A percentile compares a stretch with the other conserved stretches of the same genome.
Conservation (phyloP, 495 filamentous ascomycete species). For the Lichenothelia convexa region DNA sequence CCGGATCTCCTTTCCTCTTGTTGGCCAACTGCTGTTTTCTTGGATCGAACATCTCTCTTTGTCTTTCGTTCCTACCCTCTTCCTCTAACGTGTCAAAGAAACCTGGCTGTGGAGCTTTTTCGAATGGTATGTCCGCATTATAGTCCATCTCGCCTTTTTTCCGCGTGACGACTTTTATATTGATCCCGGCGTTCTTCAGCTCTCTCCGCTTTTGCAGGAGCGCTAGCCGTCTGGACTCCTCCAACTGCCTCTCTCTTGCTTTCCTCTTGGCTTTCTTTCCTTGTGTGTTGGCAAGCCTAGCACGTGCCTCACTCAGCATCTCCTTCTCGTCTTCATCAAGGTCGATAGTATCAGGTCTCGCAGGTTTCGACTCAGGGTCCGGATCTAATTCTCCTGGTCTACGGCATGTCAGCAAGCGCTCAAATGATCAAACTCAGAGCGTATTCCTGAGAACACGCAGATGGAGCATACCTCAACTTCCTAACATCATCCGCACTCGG, state of each 20-base stretch:
- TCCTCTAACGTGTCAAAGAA: slow-evolving; percentile 91
- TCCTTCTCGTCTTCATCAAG: slow-evolving; percentile 98
- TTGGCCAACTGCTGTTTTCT: slow-evolving; percentile 89
- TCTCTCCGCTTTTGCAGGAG: slow-evolving; percentile 88
- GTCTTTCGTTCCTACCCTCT: slow-evolving; percentile 58
- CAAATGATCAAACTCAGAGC: too few relatives aligned
- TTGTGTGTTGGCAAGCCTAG: slow-evolving; percentile 89
- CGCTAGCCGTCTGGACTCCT: slow-evolving; percentile 79
- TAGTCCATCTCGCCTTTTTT: slow-evolving; percentile 98
- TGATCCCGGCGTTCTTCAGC: slow-evolving; percentile 93
- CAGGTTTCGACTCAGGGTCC: slow-evolving; percentile 89
- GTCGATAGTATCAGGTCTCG: slow-evolving; percentile 93
- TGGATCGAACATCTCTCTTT: slow-evolving; percentile 79
- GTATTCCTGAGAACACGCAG: too few relatives aligned
- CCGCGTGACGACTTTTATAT: slow-evolving; percentile 83
- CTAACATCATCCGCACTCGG: slow-evolving; percentile 90
- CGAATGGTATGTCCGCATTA: slow-evolving; percentile 95
- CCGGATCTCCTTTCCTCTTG: slow-evolving; percentile 82
- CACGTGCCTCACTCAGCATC: slow-evolving; percentile 94
- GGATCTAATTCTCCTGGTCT: slow-evolving; percentile 87
- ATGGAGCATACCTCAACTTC: too few relatives aligned
- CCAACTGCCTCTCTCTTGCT: slow-evolving; percentile 84
- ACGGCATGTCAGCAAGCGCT: too few relatives aligned
- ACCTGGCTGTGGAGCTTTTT: slow-evolving; percentile 73
- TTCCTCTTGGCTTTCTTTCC: slow-evolving; percentile 99